phyloP scores from a whole-genome alignment of 176 grass and related monocot species.

The Cymbopogon citratus region DNA sequence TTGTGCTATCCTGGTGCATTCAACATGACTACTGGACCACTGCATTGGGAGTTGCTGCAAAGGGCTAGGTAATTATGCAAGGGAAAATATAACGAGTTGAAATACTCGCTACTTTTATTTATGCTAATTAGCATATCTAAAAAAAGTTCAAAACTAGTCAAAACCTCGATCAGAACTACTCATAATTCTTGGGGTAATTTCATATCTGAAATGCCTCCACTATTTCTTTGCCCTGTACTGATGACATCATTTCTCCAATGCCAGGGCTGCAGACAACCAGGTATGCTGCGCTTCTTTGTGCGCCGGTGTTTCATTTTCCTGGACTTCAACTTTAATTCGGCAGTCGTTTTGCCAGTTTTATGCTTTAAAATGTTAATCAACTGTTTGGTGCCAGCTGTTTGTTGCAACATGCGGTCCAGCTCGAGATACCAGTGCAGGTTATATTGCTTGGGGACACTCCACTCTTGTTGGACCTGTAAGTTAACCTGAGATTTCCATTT shows the following conservation, averaged over 20 bases:
- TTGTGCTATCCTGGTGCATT: slow-evolving; percentile 97
- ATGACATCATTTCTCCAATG: slow-evolving; percentile 19
- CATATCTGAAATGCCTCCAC: slow-evolving; percentile 11
- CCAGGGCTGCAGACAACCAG: slow-evolving; percentile 94
- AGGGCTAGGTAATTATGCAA: slow-evolving; percentile 37
- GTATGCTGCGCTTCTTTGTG: slow-evolving; percentile 24
- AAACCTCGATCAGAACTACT: neutral
- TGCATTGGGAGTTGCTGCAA: slow-evolving; percentile 97
- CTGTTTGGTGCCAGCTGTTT: slow-evolving; percentile 36
- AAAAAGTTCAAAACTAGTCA: neutral
- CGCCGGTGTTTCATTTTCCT: neutral
- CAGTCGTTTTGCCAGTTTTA: neutral
- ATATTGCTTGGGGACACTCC: slow-evolving; percentile 91
- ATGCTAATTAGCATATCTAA: neutral
- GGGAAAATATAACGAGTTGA: neutral
- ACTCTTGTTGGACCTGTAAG: slow-evolving; percentile 95
- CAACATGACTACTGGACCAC: slow-evolving; percentile 97
- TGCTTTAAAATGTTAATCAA: slow-evolving; percentile 10
- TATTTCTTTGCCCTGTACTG: slow-evolving; percentile 15
- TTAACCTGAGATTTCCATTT: slow-evolving; percentile 9
- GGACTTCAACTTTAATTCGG: neutral
- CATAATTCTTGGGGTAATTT: neutral
- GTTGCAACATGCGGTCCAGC: slow-evolving; percentile 88
- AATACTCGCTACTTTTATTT: neutral
- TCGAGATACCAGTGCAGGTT: slow-evolving; percentile 61